Evolutionary conservation across 225 moss, liverwort and hornwort species (phyloP), one percentile per base, ranked within the genome.

Genomic region (Lunularia cruciata): DNA sequence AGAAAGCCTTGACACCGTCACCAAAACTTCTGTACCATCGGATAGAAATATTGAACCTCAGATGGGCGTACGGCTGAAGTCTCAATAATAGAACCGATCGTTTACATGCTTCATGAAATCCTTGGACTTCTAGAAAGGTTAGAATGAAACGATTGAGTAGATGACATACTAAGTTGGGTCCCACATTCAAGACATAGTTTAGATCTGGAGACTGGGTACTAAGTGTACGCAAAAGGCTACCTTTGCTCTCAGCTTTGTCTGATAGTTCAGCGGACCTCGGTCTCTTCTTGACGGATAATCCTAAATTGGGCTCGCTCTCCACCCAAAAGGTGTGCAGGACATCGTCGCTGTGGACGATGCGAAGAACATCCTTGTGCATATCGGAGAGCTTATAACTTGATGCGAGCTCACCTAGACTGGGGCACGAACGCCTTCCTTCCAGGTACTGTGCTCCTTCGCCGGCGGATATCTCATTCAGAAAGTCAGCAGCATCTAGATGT

Each of bases 391-490:
- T 68, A 54, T 78, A 78, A 3, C 7, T 46, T 18, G 28, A 68
- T 11, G 28, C 51, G 30, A 78, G 60, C 36, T 61, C 46, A 14
- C 6, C 72, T 59, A 72, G 55, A 20, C 47, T 47, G 0, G 65
- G 67, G 49, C 14, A 42, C 23, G 19, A 45, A 3, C 37, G 14
- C 11, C 68, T 73, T 16, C 42, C 18, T 23, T 51, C 47, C 45
- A 78, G 0, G n/a, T 72, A 78, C 23, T 61, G 73, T 33, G 49
- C 40, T 59, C 78, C 78, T 33, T 78, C 78, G 16, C 67, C 72
- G 4, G 78, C 72, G 7, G 78, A 67, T 53, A 78, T 61, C 43
- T 78, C 78, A 51, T 54, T 61, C 23, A 78, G 63, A 63, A 78
- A 78, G 32, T 73, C 68, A 0, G 18, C 61, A 5, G 68, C 4